Base-by-base conservation (phyloP, 2,329 filamentous ascomycete species). In the Neofusicoccum cordaticola region DNA sequence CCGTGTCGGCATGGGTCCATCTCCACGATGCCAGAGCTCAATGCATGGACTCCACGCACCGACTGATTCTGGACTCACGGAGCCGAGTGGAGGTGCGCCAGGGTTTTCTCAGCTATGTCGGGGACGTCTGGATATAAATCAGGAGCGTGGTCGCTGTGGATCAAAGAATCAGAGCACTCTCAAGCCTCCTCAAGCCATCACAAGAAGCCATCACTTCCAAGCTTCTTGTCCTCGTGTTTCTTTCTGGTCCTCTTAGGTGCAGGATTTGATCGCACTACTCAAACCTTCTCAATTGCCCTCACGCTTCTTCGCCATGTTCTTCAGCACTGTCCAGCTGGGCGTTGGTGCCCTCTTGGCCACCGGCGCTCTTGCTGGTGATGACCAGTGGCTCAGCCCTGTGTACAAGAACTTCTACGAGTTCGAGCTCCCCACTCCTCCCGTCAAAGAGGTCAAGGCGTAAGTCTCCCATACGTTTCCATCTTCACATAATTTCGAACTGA, bases 401-500 rank as follows among this genome's bases (percentile, higher is more conserved):
- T 80, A 80, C 67, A 69, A 69, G 57, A 74, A 74, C 69, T 71
- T 80, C 39, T 80, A 76, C 67, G 66, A 77, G 48, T 74, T 75
- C 13, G 74, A 81, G 7, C 74, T 84, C 2, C 81, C 82, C 1
- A 80, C 82, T 37, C 78, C 81, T 4, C 78, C 81, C 0, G 66
- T 79, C 2, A 82, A 82, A 67, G 66, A 76, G 45, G 74, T 78
- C 5, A 76, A 76, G 61, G 74, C 75, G 77, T 83, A 71, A 68
- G 79, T 67, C 19, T 8, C 13, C 1, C 31, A 39, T 15, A 9
- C 2, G 11, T 27, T 63, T 48, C 17, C 48, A 15, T 15, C 15
- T 45, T 17, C 19, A 51, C 39, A 50, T 60, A 60, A 63, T 50
- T 63, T 27, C 64, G 52, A 56, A 4, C 48, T 72, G 67, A 69